phyloP scores from a whole-genome alignment of 768 basidiomycete species.

The Lentinula lateritia region DNA sequence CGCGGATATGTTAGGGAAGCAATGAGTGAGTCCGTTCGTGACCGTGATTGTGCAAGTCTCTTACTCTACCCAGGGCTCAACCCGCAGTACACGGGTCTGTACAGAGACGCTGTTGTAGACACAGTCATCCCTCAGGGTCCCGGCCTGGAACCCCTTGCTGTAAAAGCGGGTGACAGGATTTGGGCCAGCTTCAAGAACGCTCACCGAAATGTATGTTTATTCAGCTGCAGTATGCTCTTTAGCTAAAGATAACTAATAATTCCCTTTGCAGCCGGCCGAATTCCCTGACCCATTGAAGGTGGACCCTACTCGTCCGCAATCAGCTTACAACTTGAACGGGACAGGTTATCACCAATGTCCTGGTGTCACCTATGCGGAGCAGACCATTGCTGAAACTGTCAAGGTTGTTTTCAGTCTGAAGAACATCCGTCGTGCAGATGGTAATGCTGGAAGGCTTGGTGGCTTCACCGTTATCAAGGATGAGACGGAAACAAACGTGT shows the following conservation, averaged over 20 bases:
- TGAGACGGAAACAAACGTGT: slow-evolving; percentile 30
- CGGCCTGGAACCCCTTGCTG: slow-evolving; percentile 23
- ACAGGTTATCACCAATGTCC: slow-evolving; percentile 11
- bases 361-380: slow-evolving; percentile 7
- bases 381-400: slow-evolving; percentile 10
- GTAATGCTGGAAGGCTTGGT: slow-evolving; percentile 32
- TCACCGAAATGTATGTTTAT: slow-evolving; percentile 29
- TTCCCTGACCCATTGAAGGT: slow-evolving; percentile 36
- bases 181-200: slow-evolving; percentile 38
- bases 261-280: slow-evolving; percentile 25
- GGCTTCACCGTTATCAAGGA: slow-evolving; percentile 16
- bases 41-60: not conserved
- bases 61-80: slow-evolving; percentile 22
- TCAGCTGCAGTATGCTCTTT: not conserved
- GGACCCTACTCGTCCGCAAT: slow-evolving; percentile 31
- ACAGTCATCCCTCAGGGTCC: slow-evolving; percentile 29
- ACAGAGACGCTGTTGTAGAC: slow-evolving; percentile 28
- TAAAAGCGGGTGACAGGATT: slow-evolving; percentile 36
- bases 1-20: slow-evolving; percentile 48
- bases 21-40: slow-evolving; percentile 32
- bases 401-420: slow-evolving; percentile 9
- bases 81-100: slow-evolving; percentile 38
- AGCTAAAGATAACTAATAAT: not conserved
- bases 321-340: slow-evolving; percentile 22
- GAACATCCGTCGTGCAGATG: slow-evolving; percentile 28